A percentile compares a stretch with the other conserved stretches of the same genome.
phyloP scores from a whole-genome alignment of 2,329 filamentous ascomycete genomes.

The Cordyceps javanica region DNA sequence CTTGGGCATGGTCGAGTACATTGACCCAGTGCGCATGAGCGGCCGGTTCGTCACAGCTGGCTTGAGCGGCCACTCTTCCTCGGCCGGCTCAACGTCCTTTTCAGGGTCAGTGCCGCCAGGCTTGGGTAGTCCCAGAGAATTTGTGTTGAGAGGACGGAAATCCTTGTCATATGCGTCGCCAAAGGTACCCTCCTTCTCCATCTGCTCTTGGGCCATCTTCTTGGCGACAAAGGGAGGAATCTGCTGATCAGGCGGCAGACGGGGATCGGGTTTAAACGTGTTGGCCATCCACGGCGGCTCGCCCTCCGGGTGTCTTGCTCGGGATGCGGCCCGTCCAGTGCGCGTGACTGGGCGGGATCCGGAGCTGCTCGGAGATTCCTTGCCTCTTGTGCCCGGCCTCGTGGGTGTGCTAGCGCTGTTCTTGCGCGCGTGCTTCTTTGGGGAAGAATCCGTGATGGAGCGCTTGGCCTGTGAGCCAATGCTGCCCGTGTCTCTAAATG shows the following conservation, averaged over 20 bases:
- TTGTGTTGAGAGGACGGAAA: slow-evolving; percentile 74
- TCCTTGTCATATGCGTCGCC: slow-evolving; percentile 82
- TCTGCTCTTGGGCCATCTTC: slow-evolving; percentile 86
- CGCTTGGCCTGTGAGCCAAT: slow-evolving; percentile 31
- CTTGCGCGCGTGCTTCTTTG: slow-evolving; percentile 45
- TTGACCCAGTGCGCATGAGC: slow-evolving; percentile 37
- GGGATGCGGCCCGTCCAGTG: slow-evolving; percentile 45
- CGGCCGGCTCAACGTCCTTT: slow-evolving; percentile 11
- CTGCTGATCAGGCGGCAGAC: slow-evolving; percentile 89
- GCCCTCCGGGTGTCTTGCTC: slow-evolving; percentile 71
- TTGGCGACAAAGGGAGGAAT: slow-evolving; percentile 90
- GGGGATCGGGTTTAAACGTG: slow-evolving; percentile 92
- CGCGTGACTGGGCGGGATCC: slow-evolving; percentile 56
- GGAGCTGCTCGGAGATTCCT: slow-evolving; percentile 37
- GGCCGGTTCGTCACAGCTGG: slow-evolving; percentile 38
- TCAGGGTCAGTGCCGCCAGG: slow-evolving; percentile 20
- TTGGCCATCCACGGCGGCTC: slow-evolving; percentile 93
- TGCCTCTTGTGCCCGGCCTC: slow-evolving; percentile 57
- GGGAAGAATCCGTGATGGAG: slow-evolving; percentile 43
- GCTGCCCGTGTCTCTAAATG: slow-evolving; percentile 29
- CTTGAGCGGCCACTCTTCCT: slow-evolving; percentile 56
- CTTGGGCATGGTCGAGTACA: slow-evolving; percentile 59
- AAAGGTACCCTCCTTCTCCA: slow-evolving; percentile 86
- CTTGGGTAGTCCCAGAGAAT: slow-evolving; percentile 43
- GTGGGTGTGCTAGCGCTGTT: slow-evolving; percentile 30